A percentile compares a stretch with the other conserved stretches of the same genome.
phyloP scores from a whole-genome alignment of 306 rosid species.

The Macrotyloma uniflorum region DNA sequence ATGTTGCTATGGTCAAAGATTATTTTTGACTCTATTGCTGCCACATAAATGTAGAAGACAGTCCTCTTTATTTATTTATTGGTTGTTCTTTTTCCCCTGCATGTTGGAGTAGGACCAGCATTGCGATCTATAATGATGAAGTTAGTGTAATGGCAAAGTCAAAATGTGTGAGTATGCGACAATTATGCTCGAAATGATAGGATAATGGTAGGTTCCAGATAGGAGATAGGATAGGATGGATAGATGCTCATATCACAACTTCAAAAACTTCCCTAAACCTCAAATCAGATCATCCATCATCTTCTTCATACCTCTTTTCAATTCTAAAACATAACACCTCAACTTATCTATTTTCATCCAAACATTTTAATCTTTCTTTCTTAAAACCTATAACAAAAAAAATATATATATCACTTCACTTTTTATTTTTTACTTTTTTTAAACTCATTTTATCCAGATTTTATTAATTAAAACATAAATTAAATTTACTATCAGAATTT shows the following conservation, averaged over 20 bases:
- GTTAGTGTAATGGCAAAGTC: neutral
- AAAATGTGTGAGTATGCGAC: neutral
- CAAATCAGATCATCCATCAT: slow-evolving; percentile 11
- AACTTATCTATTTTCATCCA: too few relatives aligned
- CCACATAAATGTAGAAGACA: neutral
- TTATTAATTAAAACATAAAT: too few relatives aligned
- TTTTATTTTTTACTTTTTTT: too few relatives aligned
- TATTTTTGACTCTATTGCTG: neutral
- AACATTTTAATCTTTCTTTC: too few relatives aligned
- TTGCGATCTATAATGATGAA: neutral
- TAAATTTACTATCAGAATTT: too few relatives aligned
- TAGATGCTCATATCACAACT: slow-evolving; percentile 20
- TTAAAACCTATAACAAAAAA: too few relatives aligned
- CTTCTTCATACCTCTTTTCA: neutral
- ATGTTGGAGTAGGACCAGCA: neutral
- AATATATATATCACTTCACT: too few relatives aligned
- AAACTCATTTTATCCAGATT: too few relatives aligned
- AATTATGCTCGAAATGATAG: slow-evolving; percentile 12
- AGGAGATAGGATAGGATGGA: neutral
- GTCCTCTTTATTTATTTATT: neutral
- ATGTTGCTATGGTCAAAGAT: neutral
- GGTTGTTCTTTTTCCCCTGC: neutral
- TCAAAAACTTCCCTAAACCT: neutral
- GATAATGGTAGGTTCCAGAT: neutral
- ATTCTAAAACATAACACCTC: neutral